Base-by-base conservation (phyloP, 805 yeast genomes). In the Monosporozyma solicola region DNA sequence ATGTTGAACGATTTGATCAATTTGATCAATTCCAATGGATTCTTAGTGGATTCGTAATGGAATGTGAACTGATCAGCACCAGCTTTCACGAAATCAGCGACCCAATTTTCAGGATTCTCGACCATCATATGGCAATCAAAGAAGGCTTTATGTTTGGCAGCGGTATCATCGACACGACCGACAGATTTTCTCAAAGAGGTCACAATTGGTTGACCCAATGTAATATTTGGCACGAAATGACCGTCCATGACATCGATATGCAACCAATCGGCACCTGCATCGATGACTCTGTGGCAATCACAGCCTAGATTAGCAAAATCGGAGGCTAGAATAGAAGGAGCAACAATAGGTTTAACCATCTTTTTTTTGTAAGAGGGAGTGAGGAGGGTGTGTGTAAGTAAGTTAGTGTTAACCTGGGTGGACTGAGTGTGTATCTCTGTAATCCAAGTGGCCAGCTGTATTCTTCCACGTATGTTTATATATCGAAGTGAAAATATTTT, bases 51-150 rank as follows among this genome's bases (percentile, higher is more conserved):
- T 72, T 94, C 99, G 70, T 83, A 85, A 73, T 94, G 99, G 79
- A 94, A 94, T 10, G 97, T 91, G 70, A 88, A 94, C 69, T 87
- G 95, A 69, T 89, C 95, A 49, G 96, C 98, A 53, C 98, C 98
- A 47, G 91, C 92, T 59, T 84, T 80, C 47, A 95, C 97, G 62
- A 94, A 84, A 57, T 86, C 95, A 49, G 80, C 85, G 53, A 94
- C 94, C 98, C 98, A 94, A 65, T 83, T 82, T 66, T 87, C 95
- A 15, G 99, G 99, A 59, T 76, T 69, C 24, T 90, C 75, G 43
- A 94, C 97, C 99, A 94, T 94, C 97, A 94, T 91, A 72, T 94
- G 99, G 72, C 98, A 92, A 69, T 94, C 99, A 65, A 94, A 92
- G 61, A 80, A 80, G 3, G 76, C 76, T 49, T 68, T 68, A 48